phyloP scores from a whole-genome alignment of 2,329 filamentous ascomycete species.

The Colletotrichum aenigma region DNA sequence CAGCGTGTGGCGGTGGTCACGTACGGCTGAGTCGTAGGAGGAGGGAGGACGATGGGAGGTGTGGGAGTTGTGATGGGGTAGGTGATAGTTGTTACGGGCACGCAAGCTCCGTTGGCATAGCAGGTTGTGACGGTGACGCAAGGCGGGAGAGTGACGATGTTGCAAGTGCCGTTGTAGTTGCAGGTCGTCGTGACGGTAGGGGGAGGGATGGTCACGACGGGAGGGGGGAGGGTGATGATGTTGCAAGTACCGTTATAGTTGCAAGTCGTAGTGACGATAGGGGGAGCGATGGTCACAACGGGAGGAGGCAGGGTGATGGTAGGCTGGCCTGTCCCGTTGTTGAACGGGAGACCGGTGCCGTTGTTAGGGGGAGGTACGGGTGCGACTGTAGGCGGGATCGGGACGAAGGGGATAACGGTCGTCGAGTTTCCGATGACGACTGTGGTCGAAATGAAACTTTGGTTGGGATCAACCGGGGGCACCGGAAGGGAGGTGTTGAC shows the following conservation, averaged over 20 bases:
- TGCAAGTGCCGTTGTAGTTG: neutral
- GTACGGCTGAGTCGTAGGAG: neutral
- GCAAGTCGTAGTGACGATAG: neutral
- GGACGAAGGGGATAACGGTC: neutral
- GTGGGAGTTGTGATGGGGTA: neutral
- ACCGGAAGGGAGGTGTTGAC: neutral
- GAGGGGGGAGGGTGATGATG: neutral
- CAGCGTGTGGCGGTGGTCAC: neutral
- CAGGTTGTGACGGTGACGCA: neutral
- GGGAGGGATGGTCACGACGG: neutral
- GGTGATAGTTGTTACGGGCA: neutral
- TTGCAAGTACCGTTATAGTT: neutral
- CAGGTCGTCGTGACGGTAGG: neutral
- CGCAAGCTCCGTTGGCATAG: neutral
- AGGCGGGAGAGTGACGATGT: neutral
- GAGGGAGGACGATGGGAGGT: neutral
- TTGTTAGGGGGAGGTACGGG: neutral
- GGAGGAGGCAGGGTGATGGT: neutral
- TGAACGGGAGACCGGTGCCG: neutral
- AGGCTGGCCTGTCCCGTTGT: neutral
- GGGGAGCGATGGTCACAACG: neutral
- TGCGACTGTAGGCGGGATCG: neutral
- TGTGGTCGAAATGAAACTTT: neutral
- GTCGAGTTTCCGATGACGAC: neutral
- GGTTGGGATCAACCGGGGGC: neutral